Percentiles rank a stretch among this genome's conserved stretches.
These are phyloP conservation scores for Colletotrichum incanum DNA, from an alignment of 2,329 filamentous ascomycete genomes.

Conservation along the genomic window DNA sequence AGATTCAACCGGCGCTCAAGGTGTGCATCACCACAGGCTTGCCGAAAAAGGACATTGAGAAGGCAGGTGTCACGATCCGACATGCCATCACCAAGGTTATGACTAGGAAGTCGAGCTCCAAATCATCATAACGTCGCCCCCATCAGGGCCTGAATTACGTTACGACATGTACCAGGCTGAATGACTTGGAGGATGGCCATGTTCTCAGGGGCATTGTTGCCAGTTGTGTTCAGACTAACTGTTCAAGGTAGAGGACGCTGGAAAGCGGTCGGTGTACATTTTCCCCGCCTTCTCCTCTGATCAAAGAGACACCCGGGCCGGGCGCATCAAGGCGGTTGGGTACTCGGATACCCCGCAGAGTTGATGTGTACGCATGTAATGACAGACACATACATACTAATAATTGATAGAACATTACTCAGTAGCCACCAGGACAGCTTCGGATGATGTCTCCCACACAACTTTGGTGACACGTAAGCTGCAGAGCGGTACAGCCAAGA, in stretches of 20 bases:
- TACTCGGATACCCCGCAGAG: conserved; percentile 1
- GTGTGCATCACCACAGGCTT: conserved; percentile 91
- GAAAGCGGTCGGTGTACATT: background rate
- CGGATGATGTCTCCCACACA: background rate
- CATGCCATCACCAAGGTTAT: conserved; percentile 97
- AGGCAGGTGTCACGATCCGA: conserved; percentile 88
- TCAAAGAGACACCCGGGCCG: background rate
- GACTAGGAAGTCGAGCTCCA: conserved; percentile 71
- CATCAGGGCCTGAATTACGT: conserved; percentile 42
- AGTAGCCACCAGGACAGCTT: background rate
- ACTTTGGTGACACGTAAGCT: background rate
- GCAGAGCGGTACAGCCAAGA: background rate
- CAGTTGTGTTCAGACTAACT: background rate
- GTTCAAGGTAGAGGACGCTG: conserved; percentile 5
- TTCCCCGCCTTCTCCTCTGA: background rate
- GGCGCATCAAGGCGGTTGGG: background rate
- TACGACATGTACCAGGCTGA: conserved; percentile 9
- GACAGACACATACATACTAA: conserved; percentile 23
- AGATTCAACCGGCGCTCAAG: conserved; percentile 86
- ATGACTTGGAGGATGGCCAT: background rate
- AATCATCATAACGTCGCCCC: conserved; percentile 17
- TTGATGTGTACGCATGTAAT: conserved; percentile 17
- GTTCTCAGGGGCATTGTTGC: background rate
- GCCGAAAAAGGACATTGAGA: conserved; percentile 95
- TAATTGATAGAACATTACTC: conserved; percentile 24